Evolutionary conservation across 2,329 filamentous ascomycete species (phyloP).

Genomic region (Stagonosporopsis cucurbitacearum): DNA sequence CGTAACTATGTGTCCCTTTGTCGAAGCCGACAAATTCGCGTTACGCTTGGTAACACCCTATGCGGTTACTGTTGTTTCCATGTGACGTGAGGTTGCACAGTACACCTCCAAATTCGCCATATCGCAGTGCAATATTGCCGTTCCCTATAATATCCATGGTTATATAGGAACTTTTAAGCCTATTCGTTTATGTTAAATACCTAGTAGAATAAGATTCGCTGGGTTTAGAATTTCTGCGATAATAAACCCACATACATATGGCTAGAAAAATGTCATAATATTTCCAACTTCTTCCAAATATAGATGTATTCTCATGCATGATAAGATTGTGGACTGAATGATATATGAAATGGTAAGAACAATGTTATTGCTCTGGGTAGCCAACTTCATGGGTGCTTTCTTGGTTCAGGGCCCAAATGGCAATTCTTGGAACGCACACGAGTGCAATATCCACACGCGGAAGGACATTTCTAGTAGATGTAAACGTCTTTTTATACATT

Average conservation of each 20-base stretch:
- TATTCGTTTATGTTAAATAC: no score
- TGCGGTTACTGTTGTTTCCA: background rate
- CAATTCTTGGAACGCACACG: background rate
- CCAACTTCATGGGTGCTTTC: background rate
- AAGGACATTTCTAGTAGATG: no score
- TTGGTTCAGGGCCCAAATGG: background rate
- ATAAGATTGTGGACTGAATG: no score
- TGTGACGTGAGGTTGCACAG: slow-evolving; percentile 7
- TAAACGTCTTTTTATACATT: no score
- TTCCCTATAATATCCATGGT: background rate
- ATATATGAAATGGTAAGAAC: no score
- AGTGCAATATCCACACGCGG: background rate
- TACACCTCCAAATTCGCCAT: slow-evolving; percentile 31
- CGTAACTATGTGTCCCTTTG: background rate
- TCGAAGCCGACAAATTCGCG: slow-evolving; percentile 2
- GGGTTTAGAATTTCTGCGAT: no score
- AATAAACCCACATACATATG: no score
- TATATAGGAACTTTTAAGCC: no score
- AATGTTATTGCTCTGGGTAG: background rate
- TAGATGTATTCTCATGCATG: no score
- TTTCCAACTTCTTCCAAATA: no score
- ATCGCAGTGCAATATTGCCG: background rate
- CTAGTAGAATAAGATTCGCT: no score
- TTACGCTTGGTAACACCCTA: background rate
- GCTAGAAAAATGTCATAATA: no score